These are phyloP conservation scores for Boechera divaricarpa DNA, from an alignment of 345 rosid species.

Conservation along the genomic window DNA sequence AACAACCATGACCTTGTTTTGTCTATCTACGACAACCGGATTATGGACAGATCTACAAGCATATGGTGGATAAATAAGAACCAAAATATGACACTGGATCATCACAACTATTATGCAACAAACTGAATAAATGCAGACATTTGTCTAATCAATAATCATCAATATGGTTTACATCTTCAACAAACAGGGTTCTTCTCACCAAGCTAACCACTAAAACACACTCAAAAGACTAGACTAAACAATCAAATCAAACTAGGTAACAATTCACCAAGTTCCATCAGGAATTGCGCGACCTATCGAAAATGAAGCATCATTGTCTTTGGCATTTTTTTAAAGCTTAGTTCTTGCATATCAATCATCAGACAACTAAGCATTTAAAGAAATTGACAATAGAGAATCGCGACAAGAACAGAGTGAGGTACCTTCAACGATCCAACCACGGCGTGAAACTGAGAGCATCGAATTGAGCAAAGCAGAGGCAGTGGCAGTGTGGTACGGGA, in stretches of 20 bases:
- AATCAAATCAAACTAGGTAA: too few relatives aligned
- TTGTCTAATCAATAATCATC: neutral
- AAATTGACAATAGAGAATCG: neutral
- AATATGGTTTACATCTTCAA: neutral
- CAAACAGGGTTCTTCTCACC: neutral
- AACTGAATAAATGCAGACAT: slow-evolving; percentile 4
- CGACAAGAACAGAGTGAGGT: slow-evolving; percentile 16
- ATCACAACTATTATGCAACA: slow-evolving; percentile 17
- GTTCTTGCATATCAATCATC: neutral
- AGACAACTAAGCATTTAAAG: neutral
- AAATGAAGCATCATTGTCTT: neutral
- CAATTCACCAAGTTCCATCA: too few relatives aligned
- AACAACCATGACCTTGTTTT: neutral
- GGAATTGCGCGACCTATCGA: neutral
- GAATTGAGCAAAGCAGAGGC: slow-evolving; percentile 93
- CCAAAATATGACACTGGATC: neutral
- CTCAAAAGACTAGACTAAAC: neutral
- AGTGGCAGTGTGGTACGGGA: slow-evolving; percentile 89
- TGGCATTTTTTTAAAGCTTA: neutral
- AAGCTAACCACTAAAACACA: neutral
- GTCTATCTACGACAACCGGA: neutral
- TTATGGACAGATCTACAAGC: neutral
- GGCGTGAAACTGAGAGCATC: slow-evolving; percentile 64
- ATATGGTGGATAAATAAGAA: neutral
- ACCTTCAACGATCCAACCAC: slow-evolving; percentile 47